Conservation (phyloP, 768 basidiomycete genomes). For the Serendipita sp. region DNA sequence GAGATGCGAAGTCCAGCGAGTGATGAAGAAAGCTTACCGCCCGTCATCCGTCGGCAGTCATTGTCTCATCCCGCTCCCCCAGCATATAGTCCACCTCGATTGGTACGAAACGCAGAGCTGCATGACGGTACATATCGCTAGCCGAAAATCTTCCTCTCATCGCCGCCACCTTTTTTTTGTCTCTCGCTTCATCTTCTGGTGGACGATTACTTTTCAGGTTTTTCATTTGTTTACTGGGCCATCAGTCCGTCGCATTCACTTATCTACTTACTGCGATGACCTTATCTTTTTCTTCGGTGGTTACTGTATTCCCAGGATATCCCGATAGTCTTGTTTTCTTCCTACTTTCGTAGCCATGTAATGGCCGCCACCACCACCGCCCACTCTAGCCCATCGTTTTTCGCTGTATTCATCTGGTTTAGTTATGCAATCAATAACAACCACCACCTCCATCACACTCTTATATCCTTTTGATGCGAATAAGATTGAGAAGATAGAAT, state of each 20-base stretch:
- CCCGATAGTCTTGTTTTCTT: too few relatives aligned
- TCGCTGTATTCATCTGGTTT: too few relatives aligned
- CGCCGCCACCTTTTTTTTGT: background rate
- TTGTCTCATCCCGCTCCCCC: background rate
- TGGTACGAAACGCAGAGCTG: background rate
- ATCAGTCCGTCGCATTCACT: background rate
- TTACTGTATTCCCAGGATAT: too few relatives aligned
- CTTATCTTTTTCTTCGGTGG: background rate
- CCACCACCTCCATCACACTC: too few relatives aligned
- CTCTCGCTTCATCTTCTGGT: background rate
- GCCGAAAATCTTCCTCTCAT: background rate
- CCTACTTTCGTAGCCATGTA: too few relatives aligned
- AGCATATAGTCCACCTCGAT: background rate
- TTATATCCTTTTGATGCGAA: too few relatives aligned
- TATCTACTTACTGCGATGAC: conserved; percentile 10
- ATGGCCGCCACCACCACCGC: too few relatives aligned
- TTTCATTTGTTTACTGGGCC: background rate
- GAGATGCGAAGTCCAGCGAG: background rate
- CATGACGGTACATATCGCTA: background rate
- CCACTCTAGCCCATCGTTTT: too few relatives aligned
- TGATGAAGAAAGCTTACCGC: background rate
- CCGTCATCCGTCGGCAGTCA: background rate
- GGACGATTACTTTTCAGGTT: background rate
- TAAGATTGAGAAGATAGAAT: too few relatives aligned
- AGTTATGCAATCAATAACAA: too few relatives aligned